A percentile compares a stretch with the other conserved stretches of the same genome.
phyloP scores from a whole-genome alignment of 2,329 filamentous ascomycete genomes.

The Niveomyces coronatus region DNA sequence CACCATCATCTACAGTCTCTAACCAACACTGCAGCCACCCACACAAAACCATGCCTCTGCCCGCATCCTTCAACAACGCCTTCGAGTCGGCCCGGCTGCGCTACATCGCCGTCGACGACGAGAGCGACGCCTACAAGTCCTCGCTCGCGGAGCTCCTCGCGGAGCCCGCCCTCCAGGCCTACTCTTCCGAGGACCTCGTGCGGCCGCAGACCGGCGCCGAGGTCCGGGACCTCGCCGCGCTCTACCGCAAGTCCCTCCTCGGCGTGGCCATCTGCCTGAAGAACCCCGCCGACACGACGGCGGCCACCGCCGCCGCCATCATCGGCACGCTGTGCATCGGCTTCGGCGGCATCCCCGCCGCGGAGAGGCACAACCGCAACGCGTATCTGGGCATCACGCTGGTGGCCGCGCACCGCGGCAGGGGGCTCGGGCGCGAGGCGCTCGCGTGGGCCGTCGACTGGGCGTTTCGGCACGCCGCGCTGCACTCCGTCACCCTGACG shows the following conservation, averaged over 20 bases:
- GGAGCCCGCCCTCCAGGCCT: conserved; percentile 11
- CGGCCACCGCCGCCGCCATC: conserved; percentile 9
- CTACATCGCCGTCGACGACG: conserved; percentile 13
- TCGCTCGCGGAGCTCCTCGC: conserved; percentile 10
- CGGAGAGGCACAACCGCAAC: conserved; percentile 9
- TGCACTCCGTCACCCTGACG: conserved; percentile 9
- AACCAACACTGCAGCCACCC: not conserved
- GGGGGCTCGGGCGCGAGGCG: conserved; percentile 9
- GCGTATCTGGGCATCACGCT: conserved; percentile 9
- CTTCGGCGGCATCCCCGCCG: conserved; percentile 9
- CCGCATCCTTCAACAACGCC: conserved; percentile 6
- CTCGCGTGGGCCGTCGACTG: conserved; percentile 11
- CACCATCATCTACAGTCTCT: too few relatives aligned
- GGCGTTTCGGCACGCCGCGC: conserved; percentile 7
- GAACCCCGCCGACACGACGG: conserved; percentile 6
- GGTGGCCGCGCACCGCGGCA: conserved; percentile 1
- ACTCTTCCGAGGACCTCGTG: conserved; percentile 9
- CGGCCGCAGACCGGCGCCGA: conserved; percentile 11
- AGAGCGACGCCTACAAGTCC: conserved; percentile 11
- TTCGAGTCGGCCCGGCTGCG: conserved; percentile 13
- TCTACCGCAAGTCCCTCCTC: conserved; percentile 13
- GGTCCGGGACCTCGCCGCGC: conserved; percentile 8
- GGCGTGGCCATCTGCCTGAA: conserved; percentile 14
- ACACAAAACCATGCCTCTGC: conserved; percentile 3
- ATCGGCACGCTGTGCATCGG: conserved; percentile 13